phyloP scores from a whole-genome alignment of 2,329 filamentous ascomycete species.

The Colletotrichum higginsianum region DNA sequence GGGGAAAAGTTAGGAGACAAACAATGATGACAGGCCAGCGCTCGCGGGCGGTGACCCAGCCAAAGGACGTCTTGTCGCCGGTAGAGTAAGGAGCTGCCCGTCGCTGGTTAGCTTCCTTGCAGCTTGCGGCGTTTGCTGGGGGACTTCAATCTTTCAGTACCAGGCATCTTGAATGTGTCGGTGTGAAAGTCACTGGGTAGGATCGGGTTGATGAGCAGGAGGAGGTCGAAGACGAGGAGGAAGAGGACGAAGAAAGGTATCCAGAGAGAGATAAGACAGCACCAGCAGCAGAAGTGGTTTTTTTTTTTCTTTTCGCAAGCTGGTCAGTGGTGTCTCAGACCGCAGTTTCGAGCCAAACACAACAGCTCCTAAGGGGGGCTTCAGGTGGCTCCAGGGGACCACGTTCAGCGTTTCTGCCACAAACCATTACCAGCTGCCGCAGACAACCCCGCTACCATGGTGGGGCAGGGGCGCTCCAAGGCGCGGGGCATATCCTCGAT shows the following conservation, averaged over 20 bases:
- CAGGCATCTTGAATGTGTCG: slow-evolving; percentile 30
- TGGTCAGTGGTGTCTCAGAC: slow-evolving; percentile 17
- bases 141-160: slow-evolving; percentile 6
- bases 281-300: not conserved
- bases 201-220: no score
- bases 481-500: slow-evolving; percentile 34
- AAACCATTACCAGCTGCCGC: slow-evolving; percentile 10
- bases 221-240: not conserved
- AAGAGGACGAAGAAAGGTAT: not conserved
- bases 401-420: slow-evolving; percentile 23
- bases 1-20: slow-evolving; percentile 47
- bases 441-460: slow-evolving; percentile 18
- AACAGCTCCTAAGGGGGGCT: not conserved
- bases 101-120: slow-evolving; percentile 23
- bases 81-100: slow-evolving; percentile 82
- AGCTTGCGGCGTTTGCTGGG: not conserved
- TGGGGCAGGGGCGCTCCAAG: slow-evolving; percentile 23
- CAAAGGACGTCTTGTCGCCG: slow-evolving; percentile 88
- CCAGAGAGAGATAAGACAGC: not conserved
- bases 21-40: slow-evolving; percentile 96
- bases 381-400: not conserved
- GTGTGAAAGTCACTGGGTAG: no score
- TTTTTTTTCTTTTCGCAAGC: not conserved
- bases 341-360: not conserved
- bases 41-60: slow-evolving; percentile 85